Conservation (phyloP, 306 rosid genomes). For the barrel medic (Medicago truncatula) region DNA sequence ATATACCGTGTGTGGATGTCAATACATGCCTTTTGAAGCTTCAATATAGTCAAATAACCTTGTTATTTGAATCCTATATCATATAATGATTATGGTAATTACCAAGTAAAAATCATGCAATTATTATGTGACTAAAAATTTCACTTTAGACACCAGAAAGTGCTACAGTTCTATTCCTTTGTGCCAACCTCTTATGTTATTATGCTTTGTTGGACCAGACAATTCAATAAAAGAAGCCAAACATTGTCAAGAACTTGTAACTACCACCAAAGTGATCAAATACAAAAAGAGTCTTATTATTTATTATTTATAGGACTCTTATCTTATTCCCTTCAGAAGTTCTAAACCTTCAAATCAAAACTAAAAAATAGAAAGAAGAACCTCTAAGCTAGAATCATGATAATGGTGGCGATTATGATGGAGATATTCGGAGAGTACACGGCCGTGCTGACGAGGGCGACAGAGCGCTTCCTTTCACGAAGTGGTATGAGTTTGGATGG, state of each 20-base stretch:
- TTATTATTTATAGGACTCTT: constrained; percentile 5
- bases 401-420: constrained; percentile 60
- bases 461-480: constrained; percentile 48
- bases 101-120: constrained; percentile 18
- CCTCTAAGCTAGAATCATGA: constrained; percentile 49
- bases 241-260: constrained; percentile 19
- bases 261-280: constrained; percentile 35
- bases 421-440: constrained; percentile 65
- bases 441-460: constrained; percentile 48
- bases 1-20: constrained; percentile 1
- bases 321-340: neutral
- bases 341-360: constrained; percentile 21
- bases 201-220: constrained; percentile 18
- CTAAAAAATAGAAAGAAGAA: neutral
- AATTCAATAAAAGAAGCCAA: constrained; percentile 26
- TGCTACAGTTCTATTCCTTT: constrained; percentile 34
- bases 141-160: constrained; percentile 32
- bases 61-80: neutral
- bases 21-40: neutral
- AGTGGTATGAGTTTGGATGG: constrained; percentile 35
- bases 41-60: constrained; percentile 27
- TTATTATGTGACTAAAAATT: constrained; percentile 4
- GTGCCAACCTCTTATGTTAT: constrained; percentile 26
- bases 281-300: constrained; percentile 24
- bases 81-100: constrained; percentile 31